A percentile compares a stretch with the other conserved stretches of the same genome.
phyloP scores from a whole-genome alignment of 345 rosid species.

The Geranium brycei region DNA sequence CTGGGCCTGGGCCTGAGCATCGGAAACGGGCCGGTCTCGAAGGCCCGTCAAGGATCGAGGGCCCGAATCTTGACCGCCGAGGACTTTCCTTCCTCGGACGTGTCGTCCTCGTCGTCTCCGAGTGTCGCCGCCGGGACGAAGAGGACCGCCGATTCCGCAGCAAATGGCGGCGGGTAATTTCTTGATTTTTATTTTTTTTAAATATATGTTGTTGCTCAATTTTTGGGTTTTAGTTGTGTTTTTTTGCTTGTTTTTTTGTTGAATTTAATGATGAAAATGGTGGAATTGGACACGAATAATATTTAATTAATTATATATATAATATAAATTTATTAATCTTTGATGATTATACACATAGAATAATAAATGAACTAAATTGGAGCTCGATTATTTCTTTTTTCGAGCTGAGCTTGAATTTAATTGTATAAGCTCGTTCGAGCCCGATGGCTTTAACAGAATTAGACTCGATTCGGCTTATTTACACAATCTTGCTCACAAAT shows the following conservation, averaged over 20 bases:
- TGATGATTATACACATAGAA: too few species aligned
- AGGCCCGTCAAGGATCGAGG: not conserved
- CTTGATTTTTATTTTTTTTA: not conserved
- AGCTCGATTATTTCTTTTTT: too few species aligned
- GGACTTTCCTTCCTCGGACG: constrained; percentile 28
- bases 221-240: not conserved
- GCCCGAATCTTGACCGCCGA: constrained; percentile 41
- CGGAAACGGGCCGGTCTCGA: not conserved
- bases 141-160: constrained; percentile 52
- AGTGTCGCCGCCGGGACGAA: constrained; percentile 42
- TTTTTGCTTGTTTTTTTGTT: not conserved
- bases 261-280: not conserved
- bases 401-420: too few species aligned
- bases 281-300: not conserved
- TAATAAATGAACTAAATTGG: too few species aligned
- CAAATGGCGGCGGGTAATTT: not conserved
- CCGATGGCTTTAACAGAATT: too few species aligned
- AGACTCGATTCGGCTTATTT: too few species aligned
- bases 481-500: too few species aligned
- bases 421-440: too few species aligned
- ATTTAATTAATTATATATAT: too few species aligned
- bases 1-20: not conserved
- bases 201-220: not conserved
- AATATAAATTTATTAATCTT: too few species aligned
- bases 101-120: constrained; percentile 7